phyloP scores from a whole-genome alignment of 495 filamentous ascomycete genomes.

The Neurospora tetrasperma region DNA sequence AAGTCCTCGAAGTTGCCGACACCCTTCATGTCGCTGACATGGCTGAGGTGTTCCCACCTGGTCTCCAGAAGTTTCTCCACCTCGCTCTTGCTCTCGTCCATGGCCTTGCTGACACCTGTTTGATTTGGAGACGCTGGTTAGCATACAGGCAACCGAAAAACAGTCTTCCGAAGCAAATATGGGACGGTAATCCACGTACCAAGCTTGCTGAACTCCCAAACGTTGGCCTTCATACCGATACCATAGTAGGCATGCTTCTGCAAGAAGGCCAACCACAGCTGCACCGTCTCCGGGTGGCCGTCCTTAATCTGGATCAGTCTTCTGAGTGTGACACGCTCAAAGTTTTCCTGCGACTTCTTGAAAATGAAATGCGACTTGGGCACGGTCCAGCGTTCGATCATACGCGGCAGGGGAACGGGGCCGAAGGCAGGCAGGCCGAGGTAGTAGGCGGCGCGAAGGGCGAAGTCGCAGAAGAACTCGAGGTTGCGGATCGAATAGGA shows the following conservation, averaged over 20 bases:
- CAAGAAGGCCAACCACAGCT: conserved; percentile 84
- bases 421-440: conserved; percentile 77
- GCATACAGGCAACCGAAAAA: not conserved
- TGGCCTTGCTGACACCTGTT: conserved; percentile 53
- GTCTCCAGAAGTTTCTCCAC: conserved; percentile 49
- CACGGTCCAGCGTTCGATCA: conserved; percentile 88
- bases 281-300: conserved; percentile 77
- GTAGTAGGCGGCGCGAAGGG: conserved; percentile 89
- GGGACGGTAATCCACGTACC: conserved; percentile 26
- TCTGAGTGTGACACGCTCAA: conserved; percentile 79
- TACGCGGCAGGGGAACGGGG: conserved; percentile 78
- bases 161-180: too few species aligned
- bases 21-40: conserved; percentile 39
- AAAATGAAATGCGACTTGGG: conserved; percentile 80
- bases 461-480: conserved; percentile 92
- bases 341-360: conserved; percentile 98
- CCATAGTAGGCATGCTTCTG: conserved; percentile 86
- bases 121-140: not conserved
- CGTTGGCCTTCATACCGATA: conserved; percentile 96
- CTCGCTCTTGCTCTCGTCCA: conserved; percentile 51
- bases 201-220: conserved; percentile 75
- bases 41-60: conserved; percentile 55
- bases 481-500: conserved; percentile 87
- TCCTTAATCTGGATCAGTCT: conserved; percentile 89
- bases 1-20: conserved; percentile 46